A percentile compares a stretch with the other conserved stretches of the same genome.
Conservation (phyloP, 805 yeast genomes). For the Nakazawaea wickerhamii region DNA sequence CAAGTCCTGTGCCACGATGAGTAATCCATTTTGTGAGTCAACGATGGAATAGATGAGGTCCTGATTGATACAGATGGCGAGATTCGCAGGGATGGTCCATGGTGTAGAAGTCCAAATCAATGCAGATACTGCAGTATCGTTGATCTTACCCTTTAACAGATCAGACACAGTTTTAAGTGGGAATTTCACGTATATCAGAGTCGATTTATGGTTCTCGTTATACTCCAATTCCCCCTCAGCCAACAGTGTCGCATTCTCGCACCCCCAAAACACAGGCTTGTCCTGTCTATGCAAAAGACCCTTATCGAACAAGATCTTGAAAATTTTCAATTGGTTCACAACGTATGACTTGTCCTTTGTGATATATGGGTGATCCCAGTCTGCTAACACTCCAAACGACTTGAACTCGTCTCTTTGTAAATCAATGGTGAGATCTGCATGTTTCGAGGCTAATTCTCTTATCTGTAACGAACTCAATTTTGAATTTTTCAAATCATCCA, state of each 20-base stretch:
- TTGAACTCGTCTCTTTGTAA: slow-evolving; percentile 61
- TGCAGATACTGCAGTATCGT: slow-evolving; percentile 24
- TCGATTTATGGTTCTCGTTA: slow-evolving; percentile 61
- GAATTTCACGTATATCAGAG: slow-evolving; percentile 64
- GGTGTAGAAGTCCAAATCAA: slow-evolving; percentile 98
- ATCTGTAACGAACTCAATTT: slow-evolving; percentile 44
- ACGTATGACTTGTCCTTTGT: slow-evolving; percentile 75
- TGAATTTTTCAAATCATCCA: slow-evolving; percentile 15
- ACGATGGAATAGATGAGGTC: slow-evolving; percentile 48
- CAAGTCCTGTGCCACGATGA: slow-evolving; percentile 56
- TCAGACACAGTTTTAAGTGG: slow-evolving; percentile 34
- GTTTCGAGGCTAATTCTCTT: slow-evolving; percentile 57
- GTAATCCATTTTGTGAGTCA: slow-evolving; percentile 28
- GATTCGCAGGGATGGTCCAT: slow-evolving; percentile 90
- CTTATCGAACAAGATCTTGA: slow-evolving; percentile 55
- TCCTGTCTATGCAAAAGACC: slow-evolving; percentile 76
- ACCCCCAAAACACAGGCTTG: slow-evolving; percentile 97
- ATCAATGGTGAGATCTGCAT: slow-evolving; percentile 64
- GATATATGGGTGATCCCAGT: slow-evolving; percentile 67
- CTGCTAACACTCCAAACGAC: slow-evolving; percentile 75
- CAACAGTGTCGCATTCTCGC: slow-evolving; percentile 86
- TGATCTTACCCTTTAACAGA: neutral
- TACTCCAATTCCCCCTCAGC: slow-evolving; percentile 97
- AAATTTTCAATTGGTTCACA: slow-evolving; percentile 64
- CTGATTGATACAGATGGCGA: slow-evolving; percentile 70